phyloP scores from a whole-genome alignment of 768 basidiomycete genomes.

The Leccinum boreale region DNA sequence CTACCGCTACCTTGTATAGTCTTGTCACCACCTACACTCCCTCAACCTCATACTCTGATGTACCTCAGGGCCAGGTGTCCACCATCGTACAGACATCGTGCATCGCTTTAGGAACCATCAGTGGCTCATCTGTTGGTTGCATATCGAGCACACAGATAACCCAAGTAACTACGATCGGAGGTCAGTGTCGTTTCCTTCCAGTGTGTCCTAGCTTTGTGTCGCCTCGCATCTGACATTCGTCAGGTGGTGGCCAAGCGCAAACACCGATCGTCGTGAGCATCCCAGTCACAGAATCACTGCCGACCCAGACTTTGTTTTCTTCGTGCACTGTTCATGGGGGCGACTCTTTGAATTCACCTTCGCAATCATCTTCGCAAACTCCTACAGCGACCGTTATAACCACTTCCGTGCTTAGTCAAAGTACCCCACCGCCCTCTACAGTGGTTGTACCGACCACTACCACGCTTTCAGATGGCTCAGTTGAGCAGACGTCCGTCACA shows the following conservation, averaged over 20 bases:
- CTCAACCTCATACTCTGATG: constrained; percentile 37
- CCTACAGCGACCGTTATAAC: constrained; percentile 12
- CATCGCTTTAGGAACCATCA: constrained; percentile 27
- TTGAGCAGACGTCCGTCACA: constrained; percentile 35
- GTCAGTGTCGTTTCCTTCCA: constrained; percentile 26
- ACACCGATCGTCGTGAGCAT: constrained; percentile 41
- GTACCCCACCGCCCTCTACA: constrained; percentile 32
- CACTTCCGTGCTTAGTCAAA: constrained; percentile 27
- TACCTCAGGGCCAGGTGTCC: constrained; percentile 30
- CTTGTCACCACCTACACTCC: constrained; percentile 34
- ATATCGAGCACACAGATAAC: constrained; percentile 25
- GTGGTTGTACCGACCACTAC: constrained; percentile 31
- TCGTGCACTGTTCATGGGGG: constrained; percentile 27
- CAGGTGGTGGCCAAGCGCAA: constrained; percentile 31
- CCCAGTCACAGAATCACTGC: constrained; percentile 27
- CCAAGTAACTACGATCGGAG: constrained; percentile 32
- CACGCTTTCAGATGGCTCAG: constrained; percentile 41
- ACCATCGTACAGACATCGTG: constrained; percentile 34
- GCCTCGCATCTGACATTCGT: neutral
- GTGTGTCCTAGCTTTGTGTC: neutral
- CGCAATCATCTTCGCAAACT: constrained; percentile 4
- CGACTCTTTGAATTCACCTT: neutral
- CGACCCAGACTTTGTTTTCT: constrained; percentile 41
- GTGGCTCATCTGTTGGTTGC: constrained; percentile 28
- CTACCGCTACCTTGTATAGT: constrained; percentile 43